Evolutionary conservation across 305 asterid species (phyloP), one percentile per base, ranked within the genome.

Genomic region (Fraxinus dipetala): DNA sequence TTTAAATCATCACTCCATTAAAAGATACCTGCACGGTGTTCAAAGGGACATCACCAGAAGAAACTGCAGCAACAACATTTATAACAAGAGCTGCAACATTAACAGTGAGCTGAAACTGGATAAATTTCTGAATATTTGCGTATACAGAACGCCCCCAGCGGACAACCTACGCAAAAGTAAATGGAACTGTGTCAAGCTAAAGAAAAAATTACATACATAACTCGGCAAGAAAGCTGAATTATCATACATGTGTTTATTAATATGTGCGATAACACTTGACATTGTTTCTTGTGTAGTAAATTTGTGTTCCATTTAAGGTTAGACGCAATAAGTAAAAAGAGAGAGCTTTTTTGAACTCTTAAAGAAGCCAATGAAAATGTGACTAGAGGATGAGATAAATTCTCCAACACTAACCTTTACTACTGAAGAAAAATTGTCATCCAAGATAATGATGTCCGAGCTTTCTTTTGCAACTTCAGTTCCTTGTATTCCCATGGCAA

Each of bases 131-230:
- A 78, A 95, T 95, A 75, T 95, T 95, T 86, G 98, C 98, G 82
- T 93, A 95, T 18, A 95, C 99, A 32, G 99, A 93, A 75, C 98
- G 97, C 32, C 99, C 99, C 99, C 99, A 95, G 13, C 98, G 95
- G 45, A 95, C 99, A 87, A 95, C 98, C 98, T 95, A 87, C 83
- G 84, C 9, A 69, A 72, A 69, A 75, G 83, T 26, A 80, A 80
- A 72, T 74, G 31, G 73, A 80, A 45, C 80, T 32, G 11, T 9
- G 34, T 63, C 16, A 24, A 24, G n/a, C 35, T 24, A 26, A 63
- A 63, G 34, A 63, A 22, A 13, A 59, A 24, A 63, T 8, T 0
- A 2, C 32, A 2, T 22, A 9, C 72, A 26, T 7, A 63, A 24
- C 16, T 63, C 10, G n/a, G 34, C 35, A 63, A 63, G 11, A 11